Percentiles rank a stretch among this genome's conserved stretches.
Conservation (phyloP, 257 asterid species). For the Przewalskia tangutica region DNA sequence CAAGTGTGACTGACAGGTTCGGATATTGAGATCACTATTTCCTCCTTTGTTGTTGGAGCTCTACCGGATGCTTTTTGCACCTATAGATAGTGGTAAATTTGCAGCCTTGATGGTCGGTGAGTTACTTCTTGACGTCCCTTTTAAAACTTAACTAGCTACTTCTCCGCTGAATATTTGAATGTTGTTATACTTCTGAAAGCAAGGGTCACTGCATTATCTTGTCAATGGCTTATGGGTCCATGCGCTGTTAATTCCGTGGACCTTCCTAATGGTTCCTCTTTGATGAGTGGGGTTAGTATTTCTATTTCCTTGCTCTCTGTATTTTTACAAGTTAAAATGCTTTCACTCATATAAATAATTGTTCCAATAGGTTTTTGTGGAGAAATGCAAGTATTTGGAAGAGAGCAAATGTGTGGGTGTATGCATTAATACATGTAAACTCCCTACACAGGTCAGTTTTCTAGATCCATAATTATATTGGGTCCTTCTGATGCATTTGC, state of each 20-base stretch:
- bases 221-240: constrained; percentile 91
- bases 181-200: constrained; percentile 39
- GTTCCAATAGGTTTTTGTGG: constrained; percentile 54
- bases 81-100: constrained; percentile 56
- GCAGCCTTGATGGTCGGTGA: constrained; percentile 84
- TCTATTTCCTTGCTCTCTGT: not conserved
- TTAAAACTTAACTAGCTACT: not conserved
- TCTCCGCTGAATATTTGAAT: not conserved
- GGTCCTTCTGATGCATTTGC: not conserved
- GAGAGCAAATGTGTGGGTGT: constrained; percentile 90
- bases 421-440: constrained; percentile 79
- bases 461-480: not conserved
- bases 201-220: constrained; percentile 76
- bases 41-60: constrained; percentile 58
- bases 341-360: not conserved
- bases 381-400: constrained; percentile 86
- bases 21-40: constrained; percentile 54
- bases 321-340: not conserved
- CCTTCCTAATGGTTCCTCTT: constrained; percentile 52
- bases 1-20: constrained; percentile 31
- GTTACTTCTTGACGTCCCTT: constrained; percentile 8
- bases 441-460: constrained; percentile 72
- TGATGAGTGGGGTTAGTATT: constrained; percentile 62
- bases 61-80: constrained; percentile 56
- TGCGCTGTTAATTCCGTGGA: constrained; percentile 59